These are phyloP conservation scores for Sclerotinia minor DNA, from an alignment of 2,329 filamentous ascomycete species.

Conservation along the genomic window DNA sequence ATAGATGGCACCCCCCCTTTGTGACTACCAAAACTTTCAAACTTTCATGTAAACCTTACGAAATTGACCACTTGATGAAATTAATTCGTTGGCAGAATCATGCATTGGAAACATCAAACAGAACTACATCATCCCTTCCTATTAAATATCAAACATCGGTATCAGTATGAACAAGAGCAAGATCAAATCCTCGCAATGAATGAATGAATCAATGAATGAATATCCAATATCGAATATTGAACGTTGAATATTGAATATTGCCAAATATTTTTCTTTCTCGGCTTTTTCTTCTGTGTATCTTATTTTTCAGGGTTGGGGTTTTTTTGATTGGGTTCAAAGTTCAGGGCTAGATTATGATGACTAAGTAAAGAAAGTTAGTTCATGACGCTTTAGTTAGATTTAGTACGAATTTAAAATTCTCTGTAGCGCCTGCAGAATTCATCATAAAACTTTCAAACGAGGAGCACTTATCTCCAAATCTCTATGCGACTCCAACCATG, in stretches of 20 bases:
- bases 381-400: constrained; percentile 16
- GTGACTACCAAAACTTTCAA: too few relatives aligned
- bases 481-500: constrained; percentile 21
- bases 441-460: neutral
- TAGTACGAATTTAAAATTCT: constrained; percentile 8
- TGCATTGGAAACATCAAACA: neutral
- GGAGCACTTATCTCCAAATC: neutral
- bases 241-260: neutral
- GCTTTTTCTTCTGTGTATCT: constrained; percentile 16
- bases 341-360: constrained; percentile 26
- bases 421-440: constrained; percentile 9
- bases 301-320: constrained; percentile 17
- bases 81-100: neutral
- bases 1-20: too few relatives aligned
- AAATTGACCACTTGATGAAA: neutral
- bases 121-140: neutral
- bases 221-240: too few relatives aligned
- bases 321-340: constrained; percentile 21
- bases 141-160: neutral
- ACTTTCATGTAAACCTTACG: too few relatives aligned
- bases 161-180: too few relatives aligned
- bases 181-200: too few relatives aligned
- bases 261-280: constrained; percentile 1
- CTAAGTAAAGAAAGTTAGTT: neutral
- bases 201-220: too few relatives aligned